A percentile compares a stretch with the other conserved stretches of the same genome.
Evolutionary conservation across 1,284 basidiomycete species (phyloP).

Genomic region (Moesziomyces parantarcticus): DNA sequence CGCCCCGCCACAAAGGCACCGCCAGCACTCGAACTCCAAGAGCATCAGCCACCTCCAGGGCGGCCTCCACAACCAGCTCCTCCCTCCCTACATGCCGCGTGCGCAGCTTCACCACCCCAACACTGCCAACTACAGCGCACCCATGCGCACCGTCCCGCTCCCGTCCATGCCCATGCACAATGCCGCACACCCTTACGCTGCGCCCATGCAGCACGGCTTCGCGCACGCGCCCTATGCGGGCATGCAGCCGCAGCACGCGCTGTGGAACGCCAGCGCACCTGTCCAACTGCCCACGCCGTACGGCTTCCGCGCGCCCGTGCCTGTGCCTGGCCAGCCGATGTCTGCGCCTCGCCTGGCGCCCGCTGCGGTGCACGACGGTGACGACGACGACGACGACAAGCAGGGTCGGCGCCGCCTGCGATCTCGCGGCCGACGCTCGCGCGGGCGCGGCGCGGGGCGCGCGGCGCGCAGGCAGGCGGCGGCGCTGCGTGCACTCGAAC

Average conservation of each 20-base stretch:
- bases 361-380: conserved; percentile 4
- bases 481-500: conserved; percentile 33
- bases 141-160: conserved; percentile 35
- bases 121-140: conserved; percentile 36
- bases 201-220: too few relatives aligned
- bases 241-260: too few relatives aligned
- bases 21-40: conserved; percentile 39
- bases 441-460: conserved; percentile 55
- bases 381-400: not conserved
- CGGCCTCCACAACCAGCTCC: conserved; percentile 22
- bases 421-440: conserved; percentile 48
- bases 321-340: conserved; percentile 10
- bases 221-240: too few relatives aligned
- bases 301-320: conserved; percentile 3
- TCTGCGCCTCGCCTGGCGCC: conserved; percentile 1
- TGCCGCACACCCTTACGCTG: not conserved
- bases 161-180: conserved; percentile 13
- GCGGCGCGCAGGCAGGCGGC: conserved; percentile 55
- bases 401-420: conserved; percentile 29
- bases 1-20: conserved; percentile 13
- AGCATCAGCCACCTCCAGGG: conserved; percentile 38
- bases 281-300: conserved; percentile 20
- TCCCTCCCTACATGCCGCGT: conserved; percentile 16
- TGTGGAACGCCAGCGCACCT: not conserved
- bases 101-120: conserved; percentile 9